Base-by-base conservation (phyloP, 1,139 yeast species). In the Pichia sp. region DNA sequence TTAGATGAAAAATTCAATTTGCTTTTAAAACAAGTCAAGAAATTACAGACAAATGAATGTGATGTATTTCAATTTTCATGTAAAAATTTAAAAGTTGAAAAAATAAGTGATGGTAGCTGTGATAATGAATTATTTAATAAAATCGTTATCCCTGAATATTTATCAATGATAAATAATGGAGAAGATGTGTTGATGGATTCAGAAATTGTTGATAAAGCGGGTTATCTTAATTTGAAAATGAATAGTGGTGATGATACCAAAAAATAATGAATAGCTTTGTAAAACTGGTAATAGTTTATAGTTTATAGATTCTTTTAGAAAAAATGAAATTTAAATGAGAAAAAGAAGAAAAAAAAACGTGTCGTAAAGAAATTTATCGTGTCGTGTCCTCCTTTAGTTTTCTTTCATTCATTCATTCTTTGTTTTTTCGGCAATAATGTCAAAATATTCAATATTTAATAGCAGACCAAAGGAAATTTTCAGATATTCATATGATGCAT, bases 141-240 rank as follows among this genome's bases (percentile, higher is more conserved):
- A 14, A 48, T 48, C 14, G 3, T 51, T 9, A 46, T 51, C 16
- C 45, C 49, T 3, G 46, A 51, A 44, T 51, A 51, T 47, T 28
- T 44, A 10, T 42, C 30, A 19, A 44, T 47, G 50, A 43, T 45
- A 16, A 42, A 47, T 31, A 33, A 48, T 2, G 28, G 34, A 11
- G 31, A 30, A 10, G 50, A 50, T 31, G 42, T 28, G 8, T 27
- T 50, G 8, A 34, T 27, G 1, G 14, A 25, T 5, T 38, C 44
- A n/a, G 9, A 25, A 18, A 7, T 19, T 30, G 39, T 50, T 36
- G 41, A 47, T 31, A 29, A 19, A n/a, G 11, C 25, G 8, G 44
- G 5, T 1, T 46, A 36, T 39, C 5, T 39, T 22, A 14, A 39
- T 22, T 39, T 25, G 5, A 39, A 39, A 14, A 7, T 10, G 19